Percentiles rank a stretch among this genome's conserved stretches.
phyloP scores from a whole-genome alignment of 1,139 yeast genomes.

The Geotrichum armillariae region DNA sequence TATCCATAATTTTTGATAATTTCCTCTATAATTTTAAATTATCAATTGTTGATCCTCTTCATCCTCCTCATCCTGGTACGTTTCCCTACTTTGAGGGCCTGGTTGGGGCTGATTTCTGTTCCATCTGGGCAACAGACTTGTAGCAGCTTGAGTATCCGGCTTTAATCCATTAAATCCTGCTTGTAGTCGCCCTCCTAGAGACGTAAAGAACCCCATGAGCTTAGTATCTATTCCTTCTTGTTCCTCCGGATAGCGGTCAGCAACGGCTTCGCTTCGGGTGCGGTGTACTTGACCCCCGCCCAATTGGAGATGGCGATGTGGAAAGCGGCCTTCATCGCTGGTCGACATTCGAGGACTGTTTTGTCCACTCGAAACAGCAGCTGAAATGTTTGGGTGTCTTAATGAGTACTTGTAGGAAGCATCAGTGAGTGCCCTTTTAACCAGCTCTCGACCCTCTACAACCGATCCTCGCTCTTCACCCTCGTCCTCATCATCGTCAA shows the following conservation, averaged over 20 bases:
- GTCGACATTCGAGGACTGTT: conserved; percentile 11
- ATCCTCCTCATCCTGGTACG: conserved; percentile 23
- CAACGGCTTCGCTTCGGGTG: conserved; percentile 4
- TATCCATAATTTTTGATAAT: conserved; percentile 7
- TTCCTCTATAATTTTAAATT: conserved; percentile 11
- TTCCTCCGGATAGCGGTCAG: neutral
- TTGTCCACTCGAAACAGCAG: conserved; percentile 8
- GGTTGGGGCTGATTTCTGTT: conserved; percentile 17
- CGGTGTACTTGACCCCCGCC: conserved; percentile 8
- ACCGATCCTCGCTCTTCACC: conserved; percentile 31
- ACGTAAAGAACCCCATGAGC: conserved; percentile 15
- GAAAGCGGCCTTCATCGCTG: neutral
- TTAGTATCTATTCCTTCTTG: neutral
- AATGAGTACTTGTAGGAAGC: conserved; percentile 31
- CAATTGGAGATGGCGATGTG: conserved; percentile 5
- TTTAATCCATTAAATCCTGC: conserved; percentile 7
- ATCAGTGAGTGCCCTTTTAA: conserved; percentile 38
- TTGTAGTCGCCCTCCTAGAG: conserved; percentile 15
- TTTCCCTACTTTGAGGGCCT: conserved; percentile 2
- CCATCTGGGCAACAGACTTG: conserved; percentile 24
- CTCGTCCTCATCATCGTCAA: conserved; percentile 51
- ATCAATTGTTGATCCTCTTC: conserved; percentile 20
- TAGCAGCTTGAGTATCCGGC: neutral
- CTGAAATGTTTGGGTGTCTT: conserved; percentile 18
- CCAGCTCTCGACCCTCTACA: conserved; percentile 42